phyloP scores from a whole-genome alignment of 1,139 yeast genomes.

The Protomyces inundatus region DNA sequence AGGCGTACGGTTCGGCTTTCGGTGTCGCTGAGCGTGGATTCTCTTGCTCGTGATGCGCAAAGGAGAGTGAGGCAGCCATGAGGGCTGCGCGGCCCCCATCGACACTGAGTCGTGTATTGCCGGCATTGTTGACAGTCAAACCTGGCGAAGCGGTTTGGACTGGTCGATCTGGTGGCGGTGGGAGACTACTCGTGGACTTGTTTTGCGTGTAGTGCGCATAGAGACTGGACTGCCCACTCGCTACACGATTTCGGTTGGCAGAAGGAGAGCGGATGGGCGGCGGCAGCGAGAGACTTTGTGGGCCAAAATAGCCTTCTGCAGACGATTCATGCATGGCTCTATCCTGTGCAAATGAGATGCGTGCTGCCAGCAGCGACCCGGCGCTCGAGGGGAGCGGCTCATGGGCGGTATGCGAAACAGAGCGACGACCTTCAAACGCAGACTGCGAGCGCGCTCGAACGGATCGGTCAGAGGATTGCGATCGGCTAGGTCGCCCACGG shows the following conservation, averaged over 20 bases:
- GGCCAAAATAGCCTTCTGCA: background rate
- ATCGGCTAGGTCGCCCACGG: background rate
- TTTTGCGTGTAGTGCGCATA: background rate
- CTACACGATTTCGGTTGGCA: background rate
- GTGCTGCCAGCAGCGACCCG: constrained; percentile 8
- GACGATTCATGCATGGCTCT: constrained; percentile 7
- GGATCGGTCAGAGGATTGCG: background rate
- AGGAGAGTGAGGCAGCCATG: constrained; percentile 11
- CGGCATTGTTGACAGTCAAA: background rate
- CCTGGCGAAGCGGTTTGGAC: constrained; percentile 2
- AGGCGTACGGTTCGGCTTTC: constrained; percentile 11
- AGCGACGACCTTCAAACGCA: background rate
- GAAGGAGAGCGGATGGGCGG: background rate
- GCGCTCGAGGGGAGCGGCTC: background rate
- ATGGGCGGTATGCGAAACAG: background rate
- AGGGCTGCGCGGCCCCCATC: constrained; percentile 15
- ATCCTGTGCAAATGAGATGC: constrained; percentile 21
- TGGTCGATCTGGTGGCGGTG: background rate
- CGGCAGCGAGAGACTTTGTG: background rate
- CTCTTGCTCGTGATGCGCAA: constrained; percentile 18
- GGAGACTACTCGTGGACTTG: background rate
- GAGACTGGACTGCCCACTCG: background rate
- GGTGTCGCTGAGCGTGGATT: constrained; percentile 19
- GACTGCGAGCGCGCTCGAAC: background rate
- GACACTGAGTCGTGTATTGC: background rate